Evolutionary conservation across 225 moss, liverwort and hornwort genomes (phyloP), one percentile per base, ranked within the genome.

Genomic region (Lunularia cruciata): DNA sequence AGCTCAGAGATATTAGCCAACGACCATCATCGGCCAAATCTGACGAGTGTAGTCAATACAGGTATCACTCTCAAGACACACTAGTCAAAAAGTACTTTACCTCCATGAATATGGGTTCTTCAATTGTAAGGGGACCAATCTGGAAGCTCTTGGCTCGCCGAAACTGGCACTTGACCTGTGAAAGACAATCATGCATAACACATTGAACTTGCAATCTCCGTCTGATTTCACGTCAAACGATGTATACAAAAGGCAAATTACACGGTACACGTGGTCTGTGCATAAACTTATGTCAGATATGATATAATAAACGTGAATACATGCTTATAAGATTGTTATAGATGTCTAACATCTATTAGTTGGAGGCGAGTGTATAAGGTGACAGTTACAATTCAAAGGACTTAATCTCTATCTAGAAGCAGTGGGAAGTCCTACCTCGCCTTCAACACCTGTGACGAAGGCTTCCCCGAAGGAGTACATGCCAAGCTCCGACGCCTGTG

Each of bases 21-120:
- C n/a, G n/a, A n/a, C n/a, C n/a, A n/a, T 51, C 22, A 23, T 0
- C 5, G 40, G 69, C 30, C 28, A 69, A 38, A 51, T 8, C 49
- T 51, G 9, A 19, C n/a, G 13, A 19, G 12, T n/a, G n/a, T 51
- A 19, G 18, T 8, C 13, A 51, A n/a, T 51, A 22, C 20, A n/a
- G 49, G 20, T 5, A 8, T 51, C 9, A 22, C n/a, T 0, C 19
- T 30, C 9, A 48, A 35, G 8, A 58, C 18, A 32, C n/a, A 54
- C 27, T 14, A 47, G 26, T 20, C 32, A 37, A 0, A 70, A 32
- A n/a, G 19, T 20, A 12, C 6, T 45, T 67, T 73, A 95, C 95
- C 95, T 96, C 96, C 87, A 89, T 86, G 70, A 92, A 96, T 22
- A 90, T 63, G 20, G 96, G 96, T 66, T 88, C 90, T 28, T 72